Evolutionary conservation across 306 rosid species (phyloP).

Genomic region (Macrotyloma uniflorum): DNA sequence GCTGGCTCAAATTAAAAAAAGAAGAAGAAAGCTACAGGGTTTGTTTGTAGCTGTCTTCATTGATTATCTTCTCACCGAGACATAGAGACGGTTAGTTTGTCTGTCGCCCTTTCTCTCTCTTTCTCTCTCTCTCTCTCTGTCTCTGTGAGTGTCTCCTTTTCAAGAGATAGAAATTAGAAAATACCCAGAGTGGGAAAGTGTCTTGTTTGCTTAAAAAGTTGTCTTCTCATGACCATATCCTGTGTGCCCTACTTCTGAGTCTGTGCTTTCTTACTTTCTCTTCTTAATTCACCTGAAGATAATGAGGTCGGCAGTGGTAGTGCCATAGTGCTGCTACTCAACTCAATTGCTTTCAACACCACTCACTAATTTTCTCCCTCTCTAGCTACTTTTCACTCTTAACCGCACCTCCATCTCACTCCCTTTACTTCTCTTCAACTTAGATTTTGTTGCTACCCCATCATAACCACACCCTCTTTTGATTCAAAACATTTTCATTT

Average conservation of each 20-base stretch:
- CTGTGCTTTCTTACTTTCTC: constrained; percentile 3
- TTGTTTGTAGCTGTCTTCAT: constrained; percentile 21
- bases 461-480: not conserved
- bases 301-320: not conserved
- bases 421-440: no score
- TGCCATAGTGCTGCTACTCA: not conserved
- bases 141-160: constrained; percentile 41
- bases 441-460: not conserved
- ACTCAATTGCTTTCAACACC: not conserved
- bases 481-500: no score
- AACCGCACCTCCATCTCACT: no score
- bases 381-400: no score
- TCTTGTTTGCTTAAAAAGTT: constrained; percentile 39
- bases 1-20: not conserved
- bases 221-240: constrained; percentile 27
- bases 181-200: constrained; percentile 38
- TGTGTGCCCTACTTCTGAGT: constrained; percentile 35
- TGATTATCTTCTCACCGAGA: constrained; percentile 10
- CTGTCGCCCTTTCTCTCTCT: not conserved
- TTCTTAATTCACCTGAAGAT: constrained; percentile 22
- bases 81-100: constrained; percentile 11
- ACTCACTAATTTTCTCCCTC: not conserved
- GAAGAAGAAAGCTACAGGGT: not conserved
- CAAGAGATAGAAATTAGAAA: constrained; percentile 33
- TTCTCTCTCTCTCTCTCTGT: constrained; percentile 19